Conservation (phyloP, 1,284 basidiomycete species). For the Ustilago curta region DNA sequence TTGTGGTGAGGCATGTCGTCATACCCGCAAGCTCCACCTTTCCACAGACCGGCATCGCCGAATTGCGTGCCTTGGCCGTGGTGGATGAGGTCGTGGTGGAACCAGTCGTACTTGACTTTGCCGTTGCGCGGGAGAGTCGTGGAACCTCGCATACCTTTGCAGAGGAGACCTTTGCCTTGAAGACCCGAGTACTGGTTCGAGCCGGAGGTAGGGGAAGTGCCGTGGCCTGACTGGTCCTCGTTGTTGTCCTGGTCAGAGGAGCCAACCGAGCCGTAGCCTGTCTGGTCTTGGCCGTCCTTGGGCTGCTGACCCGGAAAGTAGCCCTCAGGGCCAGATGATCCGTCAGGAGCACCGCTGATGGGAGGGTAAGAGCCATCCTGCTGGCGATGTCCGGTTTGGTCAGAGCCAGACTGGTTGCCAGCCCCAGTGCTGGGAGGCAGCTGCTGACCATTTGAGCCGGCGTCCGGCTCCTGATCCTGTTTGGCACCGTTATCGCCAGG, state of each 20-base stretch:
- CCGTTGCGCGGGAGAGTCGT: slow-evolving; percentile 10
- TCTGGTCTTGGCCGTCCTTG: background rate
- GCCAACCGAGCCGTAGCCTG: background rate
- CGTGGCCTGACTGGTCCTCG: background rate
- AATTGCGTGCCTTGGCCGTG: slow-evolving; percentile 45
- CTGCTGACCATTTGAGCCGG: slow-evolving; percentile 1
- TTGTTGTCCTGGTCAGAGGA: background rate
- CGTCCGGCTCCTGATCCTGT: background rate
- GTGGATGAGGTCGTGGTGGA: slow-evolving; percentile 29
- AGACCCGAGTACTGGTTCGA: background rate
- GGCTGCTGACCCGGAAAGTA: background rate
- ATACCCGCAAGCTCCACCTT: slow-evolving; percentile 50
- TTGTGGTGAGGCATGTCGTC: slow-evolving; percentile 39
- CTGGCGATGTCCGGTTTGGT: background rate
- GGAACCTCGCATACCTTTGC: slow-evolving; percentile 25
- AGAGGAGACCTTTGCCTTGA: slow-evolving; percentile 6
- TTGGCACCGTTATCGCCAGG: background rate
- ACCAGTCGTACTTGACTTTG: slow-evolving; percentile 25
- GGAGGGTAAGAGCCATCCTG: slow-evolving; percentile 2
- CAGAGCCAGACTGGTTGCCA: background rate
- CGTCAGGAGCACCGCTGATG: background rate
- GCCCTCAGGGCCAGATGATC: slow-evolving; percentile 6
- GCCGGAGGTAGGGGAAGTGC: background rate
- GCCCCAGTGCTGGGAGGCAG: background rate
- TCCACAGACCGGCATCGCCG: slow-evolving; percentile 31